Evolutionary conservation across 2,329 filamentous ascomycete species (phyloP), one percentile per base, ranked within the genome.

Genomic region (Fragosphaeria purpurea): DNA sequence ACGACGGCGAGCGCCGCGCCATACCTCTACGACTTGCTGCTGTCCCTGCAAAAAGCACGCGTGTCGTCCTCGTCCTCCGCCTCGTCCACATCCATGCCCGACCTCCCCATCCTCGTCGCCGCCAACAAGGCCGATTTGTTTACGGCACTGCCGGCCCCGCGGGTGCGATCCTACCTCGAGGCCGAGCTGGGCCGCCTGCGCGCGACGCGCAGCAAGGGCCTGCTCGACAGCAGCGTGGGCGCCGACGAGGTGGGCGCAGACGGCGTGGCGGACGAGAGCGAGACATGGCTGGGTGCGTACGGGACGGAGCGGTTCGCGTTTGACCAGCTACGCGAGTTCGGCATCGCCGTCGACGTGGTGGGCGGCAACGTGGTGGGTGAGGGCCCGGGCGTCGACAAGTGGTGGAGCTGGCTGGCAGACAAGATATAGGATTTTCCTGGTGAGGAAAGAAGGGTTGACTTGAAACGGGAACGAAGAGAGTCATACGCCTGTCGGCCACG

Each of bases 41-140:
- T 97, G 4, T 65, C 78, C 4, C 73, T 98, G 52, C 93, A 97
- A 70, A 86, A 83, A 67, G 22, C 22, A 22, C 22, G 22, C 22
- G 77, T 83, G 9, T 60, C 58, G 50, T 59, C 59, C 35, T 64
- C 60, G 46, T 55, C 59, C 50, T 67, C 63, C 56, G 7, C 7
- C 7, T 56, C 61, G 42, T 56, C 75, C 44, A 83, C 80, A 59
- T 73, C 72, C 0, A 75, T 79, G 0, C 68, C 72, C 30, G 73
- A 78, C 30, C 75, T 93, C 7, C 82, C 86, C 0, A 76, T 98
- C 7, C 75, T 98, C 38, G 73, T 98, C 37, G 90, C 89, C 2
- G 90, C 89, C 49, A 98, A 97, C 69, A 98, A 98, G 75, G 78
- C 89, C 63, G 93, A 98, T 65, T 75, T 98, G 1, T 98, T 98